Conservation (phyloP, 2,329 filamentous ascomycete genomes). For the Cladobotryum protrusum region DNA sequence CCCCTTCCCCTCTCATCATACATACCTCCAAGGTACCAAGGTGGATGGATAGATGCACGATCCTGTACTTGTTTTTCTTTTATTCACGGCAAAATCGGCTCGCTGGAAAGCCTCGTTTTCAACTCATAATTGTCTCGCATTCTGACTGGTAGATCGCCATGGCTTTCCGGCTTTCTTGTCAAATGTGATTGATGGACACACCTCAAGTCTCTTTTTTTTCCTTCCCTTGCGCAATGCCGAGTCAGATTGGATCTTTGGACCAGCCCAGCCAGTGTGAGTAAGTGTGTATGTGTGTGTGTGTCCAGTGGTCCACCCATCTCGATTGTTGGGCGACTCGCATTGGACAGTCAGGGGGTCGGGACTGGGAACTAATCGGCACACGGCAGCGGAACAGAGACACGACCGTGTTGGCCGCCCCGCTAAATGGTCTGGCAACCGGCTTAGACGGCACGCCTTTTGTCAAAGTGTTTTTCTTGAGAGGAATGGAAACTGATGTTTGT, state of each 20-base stretch:
- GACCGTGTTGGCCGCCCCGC: constrained; percentile 2
- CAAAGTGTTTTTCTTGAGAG: not conserved
- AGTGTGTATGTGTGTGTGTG: no score
- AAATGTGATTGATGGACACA: not conserved
- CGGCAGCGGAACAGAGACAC: constrained; percentile 6
- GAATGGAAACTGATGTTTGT: no score
- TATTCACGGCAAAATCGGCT: constrained; percentile 11
- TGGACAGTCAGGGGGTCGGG: not conserved
- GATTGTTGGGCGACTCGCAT: no score
- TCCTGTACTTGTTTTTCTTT: not conserved
- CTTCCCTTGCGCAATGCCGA: no score
- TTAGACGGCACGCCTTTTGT: constrained; percentile 7
- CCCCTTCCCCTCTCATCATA: not conserved
- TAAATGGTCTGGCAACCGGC: constrained; percentile 9
- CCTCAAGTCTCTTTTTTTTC: no score
- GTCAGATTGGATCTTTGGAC: no score
- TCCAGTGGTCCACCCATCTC: no score
- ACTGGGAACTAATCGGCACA: constrained; percentile 7
- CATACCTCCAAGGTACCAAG: not conserved
- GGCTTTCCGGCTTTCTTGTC: no score
- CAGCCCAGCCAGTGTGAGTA: no score
- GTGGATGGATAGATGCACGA: not conserved
- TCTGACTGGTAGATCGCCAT: not conserved
- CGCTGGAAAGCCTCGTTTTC: constrained; percentile 2
- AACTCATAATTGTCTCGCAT: not conserved